Evolutionary conservation across 2,329 filamentous ascomycete species (phyloP), one percentile per base, ranked within the genome.

Genomic region (Huntiella omanensis): DNA sequence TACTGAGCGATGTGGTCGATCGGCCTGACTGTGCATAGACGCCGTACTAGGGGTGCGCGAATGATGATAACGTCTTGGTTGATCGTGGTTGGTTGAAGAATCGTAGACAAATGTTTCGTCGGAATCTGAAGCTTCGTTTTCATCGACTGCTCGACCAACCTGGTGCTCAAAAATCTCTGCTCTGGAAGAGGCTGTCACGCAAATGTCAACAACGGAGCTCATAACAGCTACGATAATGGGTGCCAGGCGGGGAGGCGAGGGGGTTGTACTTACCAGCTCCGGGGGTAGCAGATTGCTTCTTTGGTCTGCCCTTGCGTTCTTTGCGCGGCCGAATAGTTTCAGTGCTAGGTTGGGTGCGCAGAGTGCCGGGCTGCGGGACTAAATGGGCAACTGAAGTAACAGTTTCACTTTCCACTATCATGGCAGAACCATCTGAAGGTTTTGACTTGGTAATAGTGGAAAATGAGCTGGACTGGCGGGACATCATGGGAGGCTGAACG

Each of bases 21-120:
- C 80, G 10, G 73, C 67, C 55, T 83, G 76, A 60, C 80, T 85
- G 15, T 61, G 70, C 71, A 80, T 77, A 4, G 88, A 96, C 3
- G 88, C 92, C 38, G 86, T 83, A 61, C 87, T 96, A 5, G 91
- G 91, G 1, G 91, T 98, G 52, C 91, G 77, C 15, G 88, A 96
- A 62, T 96, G 88, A 62, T 96, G 88, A 60, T 88, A 85, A 51
- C 86, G 75, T 52, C 76, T 73, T n/a, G 73, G 73, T 43, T 58
- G 62, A 53, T 81, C 77, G 44, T 84, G 83, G 7, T 88, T 91
- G 57, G 98, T 98, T n/a, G 40, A 41, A 19, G 91, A 96, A 61
- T 98, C 91, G 63, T 98, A 98, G 12, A 98, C 91, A 61, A 96
- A 98, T 0, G 91, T 96, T 62, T 96, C 91, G 56, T 95, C 91